Evolutionary conservation across 192 early-diverging fungal species (phyloP), one percentile per base, ranked within the genome.

Genomic region (Paraglomus brasilianum): DNA sequence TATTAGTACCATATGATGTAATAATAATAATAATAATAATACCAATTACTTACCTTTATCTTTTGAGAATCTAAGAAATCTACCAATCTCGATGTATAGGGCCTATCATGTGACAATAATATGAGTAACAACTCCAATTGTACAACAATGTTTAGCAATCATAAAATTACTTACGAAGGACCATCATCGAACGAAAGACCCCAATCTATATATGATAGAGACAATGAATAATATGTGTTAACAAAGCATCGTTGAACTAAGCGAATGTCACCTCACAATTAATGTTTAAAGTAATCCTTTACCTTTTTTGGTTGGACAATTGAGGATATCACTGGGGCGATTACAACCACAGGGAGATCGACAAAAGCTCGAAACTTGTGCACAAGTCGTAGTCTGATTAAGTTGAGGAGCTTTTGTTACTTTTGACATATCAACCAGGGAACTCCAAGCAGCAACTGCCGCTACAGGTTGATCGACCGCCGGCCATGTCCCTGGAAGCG

Each of bases 161-260:
- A 14, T 19, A 56, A 43, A 22, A 30, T 45, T 21, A 58, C 53
- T 41, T 70, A 48, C 11, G 81, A 69, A 19, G 83, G 83, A 22
- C 83, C 83, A 63, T 82, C 81, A 48, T 82, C 83, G 62, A 72
- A 85, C 9, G 83, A 82, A n/a, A 82, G 17, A 53, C 76, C 83
- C 81, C 81, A 85, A 45, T 78, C 68, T 53, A 30, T 30, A 30
- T 30, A 30, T 3, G 30, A 30, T 30, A 30, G n/a, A 30, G 30
- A 30, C 30, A 30, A 30, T 2, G 30, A 30, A 30, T 30, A 30
- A 30, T 30, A 3, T 30, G 30, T 30, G 30, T 30, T 30, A 30
- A 30, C 3, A 30, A 1, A 30, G 30, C 30, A 3, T 30, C 30
- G 3, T 30, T 30, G 30, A 30, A 30, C 30, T 30, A 30, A 30